Evolutionary conservation across 2,329 filamentous ascomycete species (phyloP), one percentile per base, ranked within the genome.

Genomic region (Aspergillus uvarum): DNA sequence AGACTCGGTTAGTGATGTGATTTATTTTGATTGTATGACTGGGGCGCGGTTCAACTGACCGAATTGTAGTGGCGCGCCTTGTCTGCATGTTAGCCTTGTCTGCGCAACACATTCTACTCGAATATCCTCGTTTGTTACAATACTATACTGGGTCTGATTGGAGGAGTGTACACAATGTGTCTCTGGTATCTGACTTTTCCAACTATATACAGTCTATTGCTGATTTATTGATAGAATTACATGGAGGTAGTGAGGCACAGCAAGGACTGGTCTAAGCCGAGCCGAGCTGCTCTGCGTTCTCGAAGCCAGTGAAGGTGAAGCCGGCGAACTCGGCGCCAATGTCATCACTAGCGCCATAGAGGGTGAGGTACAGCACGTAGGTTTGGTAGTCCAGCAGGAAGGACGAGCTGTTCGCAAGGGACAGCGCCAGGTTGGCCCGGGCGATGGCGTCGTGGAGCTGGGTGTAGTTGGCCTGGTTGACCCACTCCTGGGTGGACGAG

Each of bases 401-500:
- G n/a, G 50, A 51, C 14, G 50, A 51, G 29, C 50, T 51, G 29
- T 51, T 51, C 5, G 50, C 50, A 11, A 38, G 29, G 19, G 50
- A 29, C 6, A 51, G 50, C 50, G 50, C 29, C 16, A 51, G n/a
- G 50, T 51, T 51, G 50, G 50, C 50, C 29, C 50, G n/a, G 21
- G 50, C 50, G 29, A 51, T 51, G n/a, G 50, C 50, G 14, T 51
- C n/a, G 50, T 51, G 16, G 29, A 51, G 50, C 29, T 51, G 50
- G 29, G 50, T 51, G 6, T 51, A 51, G 29, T 35, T 51, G 50
- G 26, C 24, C 29, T 51, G 50, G 11, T n/a, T 51, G 29, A 32
- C 50, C 50, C 50, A 51, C n/a, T 51, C 50, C 50, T 35, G 50
- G n/a, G 50, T 51, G 50, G 50, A 51, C 7, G 50, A 29, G 50